Evolutionary conservation across 192 early-diverging fungal species (phyloP), one percentile per base, ranked within the genome.

Genomic region (Piromyces finnis): DNA sequence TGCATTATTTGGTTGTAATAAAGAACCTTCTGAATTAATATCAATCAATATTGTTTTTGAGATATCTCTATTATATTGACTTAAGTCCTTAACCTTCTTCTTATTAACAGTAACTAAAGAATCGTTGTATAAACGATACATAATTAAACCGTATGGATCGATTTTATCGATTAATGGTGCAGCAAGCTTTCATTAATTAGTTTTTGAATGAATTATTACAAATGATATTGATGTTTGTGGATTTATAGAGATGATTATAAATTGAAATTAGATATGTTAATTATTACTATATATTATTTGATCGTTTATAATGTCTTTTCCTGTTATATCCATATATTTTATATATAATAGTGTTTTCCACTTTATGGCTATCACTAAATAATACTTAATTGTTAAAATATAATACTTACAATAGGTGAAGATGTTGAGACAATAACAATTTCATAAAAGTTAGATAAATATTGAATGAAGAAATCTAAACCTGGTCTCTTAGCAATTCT

Each of bases 361-460:
- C n/a, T n/a, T n/a, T n/a, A n/a, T n/a, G n/a, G n/a, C n/a, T n/a
- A n/a, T n/a, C n/a, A n/a, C n/a, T n/a, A n/a, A n/a, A n/a, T n/a
- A n/a, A n/a, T n/a, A n/a, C n/a, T n/a, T 9, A 6, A 32, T 32
- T 32, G 9, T 32, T 9, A 37, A 14, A 37, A 27, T 27, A 27
- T 37, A 77, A 81, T 28, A 80, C 85, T 82, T 88, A 95, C 94
- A 84, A 94, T 90, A 81, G 91, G 86, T 16, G 91, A 92, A 82
- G 95, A 93, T 51, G 91, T 95, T 30, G 98, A 96, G 83, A 96
- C 98, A 28, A 99, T 90, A 29, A 99, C 96, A 79, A 98, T 90
- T 88, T 99, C 98, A 85, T 91, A 99, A 85, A 94, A 93, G 83
- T 93, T 92, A 81, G 91, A 90, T 81, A 98, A 86, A 84, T 96